These are phyloP conservation scores for Rhodosporidiobolus sp. DNA, from an alignment of 768 basidiomycete species.

Conservation along the genomic window DNA sequence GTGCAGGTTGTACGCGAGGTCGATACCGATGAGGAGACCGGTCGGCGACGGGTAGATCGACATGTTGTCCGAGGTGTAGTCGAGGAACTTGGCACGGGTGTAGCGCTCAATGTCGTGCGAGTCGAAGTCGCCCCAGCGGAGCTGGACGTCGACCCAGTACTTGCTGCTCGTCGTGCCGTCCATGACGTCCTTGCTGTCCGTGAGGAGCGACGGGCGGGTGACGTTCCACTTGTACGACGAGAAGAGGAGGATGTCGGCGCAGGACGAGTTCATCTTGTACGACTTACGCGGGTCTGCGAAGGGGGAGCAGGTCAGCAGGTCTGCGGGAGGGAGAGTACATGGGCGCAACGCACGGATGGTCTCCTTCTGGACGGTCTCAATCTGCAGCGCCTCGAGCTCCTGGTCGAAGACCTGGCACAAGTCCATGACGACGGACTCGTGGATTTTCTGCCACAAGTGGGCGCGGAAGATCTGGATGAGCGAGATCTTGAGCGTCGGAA, in stretches of 20 bases:
- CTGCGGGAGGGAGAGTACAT: background rate
- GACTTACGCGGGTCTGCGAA: slow-evolving; percentile 82
- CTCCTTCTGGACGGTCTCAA: slow-evolving; percentile 99
- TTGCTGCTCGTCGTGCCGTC: slow-evolving; percentile 99
- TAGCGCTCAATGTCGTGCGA: slow-evolving; percentile 99
- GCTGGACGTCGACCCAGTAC: slow-evolving; percentile 73
- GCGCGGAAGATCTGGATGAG: slow-evolving; percentile 99
- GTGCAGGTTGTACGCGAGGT: slow-evolving; percentile 96
- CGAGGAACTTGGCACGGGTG: slow-evolving; percentile 97
- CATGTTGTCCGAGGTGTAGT: slow-evolving; percentile 61
- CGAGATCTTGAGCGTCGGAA: slow-evolving; percentile 95
- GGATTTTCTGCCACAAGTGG: slow-evolving; percentile 99
- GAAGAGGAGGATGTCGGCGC: slow-evolving; percentile 95
- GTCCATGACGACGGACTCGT: slow-evolving; percentile 51
- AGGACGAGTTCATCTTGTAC: slow-evolving; percentile 99
- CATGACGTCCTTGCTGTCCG: slow-evolving; percentile 91
- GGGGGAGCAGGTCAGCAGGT: background rate
- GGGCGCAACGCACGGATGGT: slow-evolving; percentile 63
- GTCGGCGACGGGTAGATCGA: slow-evolving; percentile 97
- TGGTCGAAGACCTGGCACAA: slow-evolving; percentile 98
- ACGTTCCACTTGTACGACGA: slow-evolving; percentile 90
- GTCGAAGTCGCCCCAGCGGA: slow-evolving; percentile 97
- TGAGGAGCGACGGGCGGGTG: slow-evolving; percentile 87
- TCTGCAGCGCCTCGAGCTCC: slow-evolving; percentile 94
- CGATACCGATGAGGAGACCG: slow-evolving; percentile 98